Base-by-base conservation (phyloP, 129 eudicot genomes). In the Lactuca sativa region DNA sequence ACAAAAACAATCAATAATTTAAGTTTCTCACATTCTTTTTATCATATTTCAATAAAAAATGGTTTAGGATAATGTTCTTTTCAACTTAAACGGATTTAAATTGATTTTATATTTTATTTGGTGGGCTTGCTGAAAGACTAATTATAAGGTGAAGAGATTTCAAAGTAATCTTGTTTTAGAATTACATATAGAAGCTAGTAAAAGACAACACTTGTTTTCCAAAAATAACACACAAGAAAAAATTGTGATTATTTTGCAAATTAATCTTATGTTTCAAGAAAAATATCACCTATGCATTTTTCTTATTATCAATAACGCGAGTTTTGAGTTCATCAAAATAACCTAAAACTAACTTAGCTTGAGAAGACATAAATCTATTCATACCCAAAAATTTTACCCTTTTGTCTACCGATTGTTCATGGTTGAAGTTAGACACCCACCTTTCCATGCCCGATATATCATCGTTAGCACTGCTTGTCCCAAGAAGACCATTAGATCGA, bases 361-460 rank as follows among this genome's bases (percentile, higher is more conserved):
- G 73, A 61, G 86, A 85, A n/a, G 82, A 74, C 70, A 91, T 53
- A 72, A 74, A 36, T 58, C 65, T 67, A 63, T 60, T 81, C 59
- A 90, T 58, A 37, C 82, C 79, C 0, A 82, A 66, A 33, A 79
- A 78, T 41, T 83, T 57, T 51, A 80, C 62, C 62, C 72, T 56
- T 70, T 74, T 85, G 63, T 83, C 79, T 43, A 59, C 63, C 13
- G 70, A 64, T 58, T 82, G 76, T 43, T 78, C 71, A 62, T 62
- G 77, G 75, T 69, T 83, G 66, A 84, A 82, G 75, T 31, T 57
- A 5, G 85, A 47, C 72, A 88, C 78, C 67, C 85, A 75, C 40
- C 76, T 71, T 71, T 83, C 84, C 49, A 82, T 15, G 15, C 76
- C 82, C 7, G 78, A 59, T 30, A 72, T 60, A 7, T 63, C 80